These are phyloP conservation scores for Artomyces pyxidatus DNA, from an alignment of 768 basidiomycete species.

Conservation along the genomic window DNA sequence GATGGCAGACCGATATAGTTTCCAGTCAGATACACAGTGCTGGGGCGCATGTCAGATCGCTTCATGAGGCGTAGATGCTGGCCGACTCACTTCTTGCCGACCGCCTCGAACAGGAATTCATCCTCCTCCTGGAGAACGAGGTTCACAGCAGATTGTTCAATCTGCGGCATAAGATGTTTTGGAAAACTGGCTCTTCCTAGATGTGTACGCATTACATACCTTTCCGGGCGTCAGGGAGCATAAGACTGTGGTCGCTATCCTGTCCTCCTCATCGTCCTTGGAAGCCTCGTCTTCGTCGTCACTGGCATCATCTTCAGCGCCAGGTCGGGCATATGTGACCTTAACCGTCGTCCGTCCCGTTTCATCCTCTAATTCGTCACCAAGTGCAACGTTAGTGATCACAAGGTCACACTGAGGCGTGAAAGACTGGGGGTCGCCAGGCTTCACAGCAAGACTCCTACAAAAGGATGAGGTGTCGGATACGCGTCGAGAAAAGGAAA, in stretches of 20 bases:
- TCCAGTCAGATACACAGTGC: conserved; percentile 71
- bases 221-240: conserved; percentile 78
- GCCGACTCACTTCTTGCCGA: conserved; percentile 72
- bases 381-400: conserved; percentile 78
- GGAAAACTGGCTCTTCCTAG: neutral
- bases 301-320: conserved; percentile 30
- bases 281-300: conserved; percentile 40
- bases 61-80: neutral
- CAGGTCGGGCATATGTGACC: conserved; percentile 42
- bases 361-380: conserved; percentile 58
- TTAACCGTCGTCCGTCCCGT: conserved; percentile 60
- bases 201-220: conserved; percentile 33
- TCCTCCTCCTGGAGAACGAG: conserved; percentile 61
- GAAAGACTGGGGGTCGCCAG: conserved; percentile 50
- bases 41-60: too few relatives aligned
- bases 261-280: conserved; percentile 28
- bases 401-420: conserved; percentile 59
- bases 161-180: conserved; percentile 32
- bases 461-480: neutral
- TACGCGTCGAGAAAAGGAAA: neutral
- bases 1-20: conserved; percentile 66
- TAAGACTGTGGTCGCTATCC: conserved; percentile 46
- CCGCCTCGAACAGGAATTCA: conserved; percentile 57
- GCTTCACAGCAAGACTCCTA: conserved; percentile 57
- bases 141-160: conserved; percentile 68